phyloP scores from a whole-genome alignment of 2,329 filamentous ascomycete species.

The Fusarium incarnatum region DNA sequence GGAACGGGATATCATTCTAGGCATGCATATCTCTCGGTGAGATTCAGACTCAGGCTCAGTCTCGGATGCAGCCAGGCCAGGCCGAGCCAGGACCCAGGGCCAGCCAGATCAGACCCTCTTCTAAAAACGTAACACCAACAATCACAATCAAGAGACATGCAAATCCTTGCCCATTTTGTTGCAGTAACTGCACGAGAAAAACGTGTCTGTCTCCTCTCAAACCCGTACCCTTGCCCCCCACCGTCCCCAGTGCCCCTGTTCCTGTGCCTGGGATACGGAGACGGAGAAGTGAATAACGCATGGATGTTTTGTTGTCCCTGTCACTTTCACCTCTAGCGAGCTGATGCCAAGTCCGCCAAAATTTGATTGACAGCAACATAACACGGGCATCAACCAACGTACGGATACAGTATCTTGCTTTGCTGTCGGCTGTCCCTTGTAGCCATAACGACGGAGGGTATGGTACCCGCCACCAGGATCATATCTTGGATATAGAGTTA shows the following conservation, averaged over 20 bases:
- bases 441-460: background rate
- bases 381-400: background rate
- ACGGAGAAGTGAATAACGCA: background rate
- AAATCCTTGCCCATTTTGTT: background rate
- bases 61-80: background rate
- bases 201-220: background rate
- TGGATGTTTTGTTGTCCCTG: background rate
- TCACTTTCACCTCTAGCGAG: slow-evolving; percentile 17
- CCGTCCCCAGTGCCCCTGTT: background rate
- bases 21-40: slow-evolving; percentile 5
- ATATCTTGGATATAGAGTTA: background rate
- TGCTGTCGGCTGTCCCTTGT: slow-evolving; percentile 4
- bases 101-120: background rate
- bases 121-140: background rate
- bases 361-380: background rate
- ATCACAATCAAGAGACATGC: background rate
- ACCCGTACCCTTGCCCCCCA: background rate
- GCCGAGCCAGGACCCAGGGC: background rate
- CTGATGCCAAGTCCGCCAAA: slow-evolving; percentile 7
- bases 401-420: too few relatives aligned
- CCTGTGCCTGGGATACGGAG: background rate
- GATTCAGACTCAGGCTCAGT: slow-evolving; percentile 8
- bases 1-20: slow-evolving; percentile 1
- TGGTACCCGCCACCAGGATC: background rate
- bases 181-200: slow-evolving; percentile 1